Evolutionary conservation across 1,284 basidiomycete genomes (phyloP).

Genomic region (Tilletia caries): DNA sequence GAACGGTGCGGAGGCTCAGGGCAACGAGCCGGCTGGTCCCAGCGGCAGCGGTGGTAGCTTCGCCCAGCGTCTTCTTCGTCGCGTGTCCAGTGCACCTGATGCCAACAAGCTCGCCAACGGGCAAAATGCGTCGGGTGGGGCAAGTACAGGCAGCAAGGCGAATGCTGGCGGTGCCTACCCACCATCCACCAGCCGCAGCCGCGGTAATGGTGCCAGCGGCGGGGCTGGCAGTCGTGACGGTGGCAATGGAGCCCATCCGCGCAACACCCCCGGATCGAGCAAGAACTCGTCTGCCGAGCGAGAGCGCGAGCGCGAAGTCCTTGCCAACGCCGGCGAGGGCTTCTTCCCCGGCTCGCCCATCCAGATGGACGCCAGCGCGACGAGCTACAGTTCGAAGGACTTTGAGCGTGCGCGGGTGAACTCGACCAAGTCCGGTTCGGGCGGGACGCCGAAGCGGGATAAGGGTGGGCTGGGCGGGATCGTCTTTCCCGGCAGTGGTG

Average conservation of each 20-base stretch:
- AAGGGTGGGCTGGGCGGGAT: slow-evolving; percentile 27
- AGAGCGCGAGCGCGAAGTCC: slow-evolving; percentile 6
- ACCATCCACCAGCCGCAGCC: slow-evolving; percentile 14
- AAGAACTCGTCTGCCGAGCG: slow-evolving; percentile 10
- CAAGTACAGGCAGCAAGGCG: slow-evolving; percentile 11
- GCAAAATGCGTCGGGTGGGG: slow-evolving; percentile 24
- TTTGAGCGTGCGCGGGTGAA: slow-evolving; percentile 38
- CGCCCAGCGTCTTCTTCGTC: slow-evolving; percentile 79
- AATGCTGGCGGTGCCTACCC: slow-evolving; percentile 17
- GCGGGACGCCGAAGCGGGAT: slow-evolving; percentile 32
- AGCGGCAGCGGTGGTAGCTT: slow-evolving; percentile 17
- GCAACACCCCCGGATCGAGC: slow-evolving; percentile 55
- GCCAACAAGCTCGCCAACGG: slow-evolving; percentile 78
- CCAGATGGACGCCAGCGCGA: slow-evolving; percentile 46
- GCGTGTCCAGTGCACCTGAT: slow-evolving; percentile 94
- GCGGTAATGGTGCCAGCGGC: slow-evolving; percentile 17
- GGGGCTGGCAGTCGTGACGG: neutral
- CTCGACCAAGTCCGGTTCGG: slow-evolving; percentile 20
- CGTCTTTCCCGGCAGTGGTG: slow-evolving; percentile 36
- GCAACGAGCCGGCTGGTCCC: slow-evolving; percentile 3
- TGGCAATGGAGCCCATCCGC: slow-evolving; percentile 56
- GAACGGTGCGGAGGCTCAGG: neutral
- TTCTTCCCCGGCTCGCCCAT: slow-evolving; percentile 46
- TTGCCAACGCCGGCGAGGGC: slow-evolving; percentile 18
- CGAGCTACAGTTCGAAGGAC: slow-evolving; percentile 47